These are phyloP conservation scores for Acacia melanoxylon DNA, from an alignment of 306 rosid genomes.

Conservation along the genomic window DNA sequence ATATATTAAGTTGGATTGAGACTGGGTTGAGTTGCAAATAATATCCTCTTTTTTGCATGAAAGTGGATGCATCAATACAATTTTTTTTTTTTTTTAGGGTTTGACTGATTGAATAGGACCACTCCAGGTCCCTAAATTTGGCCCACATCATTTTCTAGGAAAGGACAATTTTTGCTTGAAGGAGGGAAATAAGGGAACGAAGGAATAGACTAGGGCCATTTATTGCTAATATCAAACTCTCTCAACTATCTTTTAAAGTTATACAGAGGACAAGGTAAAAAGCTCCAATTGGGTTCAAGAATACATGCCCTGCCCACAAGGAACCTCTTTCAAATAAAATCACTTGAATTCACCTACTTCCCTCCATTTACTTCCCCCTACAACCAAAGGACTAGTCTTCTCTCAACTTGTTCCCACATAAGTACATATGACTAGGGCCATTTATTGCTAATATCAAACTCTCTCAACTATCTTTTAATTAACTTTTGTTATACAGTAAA, in stretches of 20 bases:
- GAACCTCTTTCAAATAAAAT: conserved; percentile 18
- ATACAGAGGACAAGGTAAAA: conserved; percentile 41
- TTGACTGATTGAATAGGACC: conserved; percentile 28
- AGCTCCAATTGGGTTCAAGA: conserved; percentile 29
- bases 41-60: conserved; percentile 8
- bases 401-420: neutral
- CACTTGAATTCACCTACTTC: conserved; percentile 31
- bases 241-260: too few species aligned
- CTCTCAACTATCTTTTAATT: neutral
- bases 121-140: neutral
- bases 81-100: conserved; percentile 2
- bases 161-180: neutral
- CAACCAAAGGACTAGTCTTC: conserved; percentile 33
- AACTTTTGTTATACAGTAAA: too few species aligned
- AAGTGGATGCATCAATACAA: conserved; percentile 20
- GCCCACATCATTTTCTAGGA: neutral
- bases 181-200: conserved; percentile 12
- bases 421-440: neutral
- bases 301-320: conserved; percentile 11
- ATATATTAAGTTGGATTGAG: neutral
- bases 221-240: too few species aligned
- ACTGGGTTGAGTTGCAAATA: neutral
- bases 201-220: too few species aligned
- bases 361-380: conserved; percentile 25
- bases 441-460: neutral